These are phyloP conservation scores for apple (Malus domestica) DNA, from an alignment of 306 rosid species.

Conservation along the genomic window DNA sequence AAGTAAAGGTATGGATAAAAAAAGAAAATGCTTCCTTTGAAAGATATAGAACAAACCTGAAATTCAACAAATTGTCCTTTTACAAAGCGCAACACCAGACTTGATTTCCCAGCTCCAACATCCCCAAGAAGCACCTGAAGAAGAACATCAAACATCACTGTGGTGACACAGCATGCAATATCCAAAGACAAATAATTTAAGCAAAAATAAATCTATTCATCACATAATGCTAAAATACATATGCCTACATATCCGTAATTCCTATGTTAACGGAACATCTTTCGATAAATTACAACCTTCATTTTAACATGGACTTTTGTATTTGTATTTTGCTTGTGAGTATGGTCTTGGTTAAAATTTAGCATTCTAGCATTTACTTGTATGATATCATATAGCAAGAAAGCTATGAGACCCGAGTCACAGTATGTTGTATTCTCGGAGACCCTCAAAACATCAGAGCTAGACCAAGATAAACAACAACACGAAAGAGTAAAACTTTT, in stretches of 20 bases:
- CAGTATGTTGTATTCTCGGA: background rate
- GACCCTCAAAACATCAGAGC: background rate
- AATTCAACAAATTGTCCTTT: slow-evolving; percentile 53
- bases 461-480: background rate
- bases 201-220: background rate
- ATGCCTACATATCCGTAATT: background rate
- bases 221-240: background rate
- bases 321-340: too few species aligned
- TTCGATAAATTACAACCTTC: background rate
- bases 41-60: slow-evolving; percentile 34
- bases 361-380: too few species aligned
- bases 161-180: background rate
- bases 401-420: background rate
- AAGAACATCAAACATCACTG: slow-evolving; percentile 2
- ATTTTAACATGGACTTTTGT: background rate
- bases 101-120: slow-evolving; percentile 63
- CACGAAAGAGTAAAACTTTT: background rate
- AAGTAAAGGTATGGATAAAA: background rate
- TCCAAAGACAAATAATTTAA: background rate
- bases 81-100: slow-evolving; percentile 58
- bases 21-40: background rate
- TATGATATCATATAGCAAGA: background rate
- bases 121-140: slow-evolving; percentile 60
- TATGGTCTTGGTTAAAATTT: too few species aligned
- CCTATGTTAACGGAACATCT: background rate